Evolutionary conservation across 352 stramenopile species (phyloP).

Genomic region (Globisporangium spinosum): DNA sequence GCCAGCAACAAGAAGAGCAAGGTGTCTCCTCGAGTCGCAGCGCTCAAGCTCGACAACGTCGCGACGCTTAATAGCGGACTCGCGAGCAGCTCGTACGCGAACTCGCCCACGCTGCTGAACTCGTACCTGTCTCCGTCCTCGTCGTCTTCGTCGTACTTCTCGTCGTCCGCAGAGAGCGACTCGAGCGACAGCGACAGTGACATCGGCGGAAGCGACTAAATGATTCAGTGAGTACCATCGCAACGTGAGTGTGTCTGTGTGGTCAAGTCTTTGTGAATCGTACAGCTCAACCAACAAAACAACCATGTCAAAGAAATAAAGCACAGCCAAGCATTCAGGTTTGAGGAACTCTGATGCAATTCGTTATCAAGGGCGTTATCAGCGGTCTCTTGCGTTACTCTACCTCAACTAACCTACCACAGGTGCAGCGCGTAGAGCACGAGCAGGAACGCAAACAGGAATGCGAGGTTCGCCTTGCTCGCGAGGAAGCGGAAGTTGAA

Average conservation of each 20-base stretch:
- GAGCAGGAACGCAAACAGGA: conserved; percentile 48
- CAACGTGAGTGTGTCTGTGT: conserved; percentile 4
- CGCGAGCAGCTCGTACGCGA: conserved; percentile 20
- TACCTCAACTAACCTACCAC: conserved; percentile 33
- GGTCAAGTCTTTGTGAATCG: background rate
- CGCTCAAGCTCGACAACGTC: conserved; percentile 16
- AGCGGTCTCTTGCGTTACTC: background rate
- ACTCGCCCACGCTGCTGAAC: conserved; percentile 44
- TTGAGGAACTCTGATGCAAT: background rate
- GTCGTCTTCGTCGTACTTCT: conserved; percentile 83
- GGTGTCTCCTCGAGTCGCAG: conserved; percentile 10
- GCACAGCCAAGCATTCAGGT: background rate
- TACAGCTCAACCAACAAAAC: background rate
- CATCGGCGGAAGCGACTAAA: conserved; percentile 38
- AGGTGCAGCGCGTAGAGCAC: conserved; percentile 70
- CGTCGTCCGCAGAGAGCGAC: conserved; percentile 65
- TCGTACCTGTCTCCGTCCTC: conserved; percentile 63
- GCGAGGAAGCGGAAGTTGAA: conserved; percentile 88
- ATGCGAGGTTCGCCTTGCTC: conserved; percentile 81
- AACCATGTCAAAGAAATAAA: conserved; percentile 5
- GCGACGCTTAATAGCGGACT: background rate
- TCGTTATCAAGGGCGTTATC: background rate
- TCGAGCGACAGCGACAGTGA: conserved; percentile 43
- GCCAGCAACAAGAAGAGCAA: conserved; percentile 12
- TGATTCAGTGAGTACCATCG: conserved; percentile 4